phyloP scores from a whole-genome alignment of 2,329 filamentous ascomycete genomes.

The Pestalotiopsis sp. region DNA sequence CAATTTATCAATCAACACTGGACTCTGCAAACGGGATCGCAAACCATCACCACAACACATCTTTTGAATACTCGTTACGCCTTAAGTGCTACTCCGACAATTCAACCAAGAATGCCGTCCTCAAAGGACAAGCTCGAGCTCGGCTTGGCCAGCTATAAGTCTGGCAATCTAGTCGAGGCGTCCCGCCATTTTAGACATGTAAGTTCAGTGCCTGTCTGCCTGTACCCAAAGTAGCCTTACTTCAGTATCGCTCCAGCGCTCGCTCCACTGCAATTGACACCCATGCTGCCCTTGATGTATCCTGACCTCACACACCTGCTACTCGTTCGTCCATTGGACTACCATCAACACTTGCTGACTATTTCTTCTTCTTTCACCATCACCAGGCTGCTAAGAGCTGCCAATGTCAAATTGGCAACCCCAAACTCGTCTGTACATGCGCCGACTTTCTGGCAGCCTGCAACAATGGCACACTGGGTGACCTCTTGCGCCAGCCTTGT shows the following conservation, averaged over 20 bases:
- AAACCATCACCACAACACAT: background rate
- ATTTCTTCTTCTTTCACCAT: background rate
- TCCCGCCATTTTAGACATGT: background rate
- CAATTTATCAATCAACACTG: too few relatives aligned
- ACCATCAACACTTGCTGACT: background rate
- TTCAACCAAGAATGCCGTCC: background rate
- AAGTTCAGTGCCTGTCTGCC: background rate
- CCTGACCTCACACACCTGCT: too few relatives aligned
- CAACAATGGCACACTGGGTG: background rate
- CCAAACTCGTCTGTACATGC: background rate
- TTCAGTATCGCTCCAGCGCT: background rate
- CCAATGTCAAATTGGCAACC: background rate
- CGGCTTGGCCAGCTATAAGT: background rate
- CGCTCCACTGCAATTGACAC: background rate
- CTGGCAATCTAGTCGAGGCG: background rate
- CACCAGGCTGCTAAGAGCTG: constrained; percentile 2
- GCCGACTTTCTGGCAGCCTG: background rate
- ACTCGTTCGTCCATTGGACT: too few relatives aligned
- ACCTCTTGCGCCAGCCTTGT: constrained; percentile 1
- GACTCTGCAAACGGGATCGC: too few relatives aligned
- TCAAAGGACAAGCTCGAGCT: background rate
- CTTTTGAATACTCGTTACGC: background rate
- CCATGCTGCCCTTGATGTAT: too few relatives aligned
- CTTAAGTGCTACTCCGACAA: background rate
- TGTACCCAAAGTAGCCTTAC: background rate